phyloP scores from a whole-genome alignment of 163 green algal species.

The Smithsoniella earleae region DNA sequence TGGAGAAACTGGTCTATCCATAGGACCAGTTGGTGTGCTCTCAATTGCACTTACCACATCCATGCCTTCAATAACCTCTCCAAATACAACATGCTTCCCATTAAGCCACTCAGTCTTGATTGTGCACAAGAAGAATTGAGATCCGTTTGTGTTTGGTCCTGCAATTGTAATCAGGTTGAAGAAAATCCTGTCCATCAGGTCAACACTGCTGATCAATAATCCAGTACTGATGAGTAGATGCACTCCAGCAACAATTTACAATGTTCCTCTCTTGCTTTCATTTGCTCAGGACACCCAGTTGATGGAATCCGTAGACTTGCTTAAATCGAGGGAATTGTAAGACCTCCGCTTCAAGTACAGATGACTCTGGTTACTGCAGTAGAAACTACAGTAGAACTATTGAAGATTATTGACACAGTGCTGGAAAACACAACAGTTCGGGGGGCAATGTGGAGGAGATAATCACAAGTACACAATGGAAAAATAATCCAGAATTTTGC shows the following conservation, averaged over 20 bases:
- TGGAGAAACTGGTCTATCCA: conserved; percentile 46
- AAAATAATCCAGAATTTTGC: no score
- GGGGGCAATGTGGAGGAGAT: background rate
- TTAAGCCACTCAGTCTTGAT: conserved; percentile 52
- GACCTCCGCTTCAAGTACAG: background rate
- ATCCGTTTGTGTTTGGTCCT: conserved; percentile 56
- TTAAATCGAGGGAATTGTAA: background rate
- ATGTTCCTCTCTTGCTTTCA: background rate
- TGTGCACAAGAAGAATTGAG: conserved; percentile 56
- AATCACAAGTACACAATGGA: no score
- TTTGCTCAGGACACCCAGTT: background rate
- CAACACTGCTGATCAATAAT: background rate
- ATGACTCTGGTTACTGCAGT: no score
- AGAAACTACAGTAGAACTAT: no score
- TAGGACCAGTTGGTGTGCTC: conserved; percentile 38
- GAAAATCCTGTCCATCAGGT: background rate
- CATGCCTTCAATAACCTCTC: conserved; percentile 56
- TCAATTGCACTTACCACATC: conserved; percentile 56
- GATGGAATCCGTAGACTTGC: background rate
- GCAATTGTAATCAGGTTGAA: background rate
- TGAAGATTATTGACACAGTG: no score
- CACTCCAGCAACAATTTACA: background rate
- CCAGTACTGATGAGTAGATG: background rate
- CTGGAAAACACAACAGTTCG: background rate
- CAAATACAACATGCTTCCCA: conserved; percentile 66